Base-by-base conservation (phyloP, 2,329 filamentous ascomycete genomes). In the Ceratocystis colombiana region DNA sequence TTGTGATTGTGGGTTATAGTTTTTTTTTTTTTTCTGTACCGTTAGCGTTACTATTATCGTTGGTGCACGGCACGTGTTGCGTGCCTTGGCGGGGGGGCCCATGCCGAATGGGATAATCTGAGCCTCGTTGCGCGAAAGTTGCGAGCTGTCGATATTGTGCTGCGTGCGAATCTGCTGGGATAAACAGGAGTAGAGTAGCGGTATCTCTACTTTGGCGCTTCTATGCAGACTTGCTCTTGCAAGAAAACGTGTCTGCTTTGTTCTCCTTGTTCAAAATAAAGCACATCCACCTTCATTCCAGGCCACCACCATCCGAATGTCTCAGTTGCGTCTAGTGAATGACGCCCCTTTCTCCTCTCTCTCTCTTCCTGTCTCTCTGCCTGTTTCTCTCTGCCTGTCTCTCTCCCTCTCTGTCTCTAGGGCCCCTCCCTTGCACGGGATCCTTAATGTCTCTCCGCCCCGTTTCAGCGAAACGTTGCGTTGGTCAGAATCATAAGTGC, bases 401-500 rank as follows among this genome's bases (percentile, higher is more conserved):
- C 5, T 53, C 48, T 20, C 17, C 22, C 46, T 50, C 46, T 37
- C 37, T 37, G 37, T 37, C 15, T 37, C 37, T 37, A 37, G 1
- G 10, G 37, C 37, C 10, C 37, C 37, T 50, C 46, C 53, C 53
- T 59, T 30, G 25, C 53, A n/a, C n/a, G 53, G 15, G 53, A 33
- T 59, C 53, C 15, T 33, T 59, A n/a, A 10, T 59, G 53, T 59
- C 53, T 57, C 53, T 33, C 28, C 53, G n/a, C 15, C 8, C 10
- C 53, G 25, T 59, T 30, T 59, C 53, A 33, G 53, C 28, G 53
- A 59, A 59, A 59, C 53, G 53, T 59, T 59, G 53, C 53, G 53
- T 59, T 59, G 15, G 28, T 59, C 53, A 59, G 53, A 59, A 59
- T 30, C 17, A 17, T 59, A n/a, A 33, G 30, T 30, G 53, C 28